Conservation (phyloP, 139 green algal species). For the Zygnema cylindricum region DNA sequence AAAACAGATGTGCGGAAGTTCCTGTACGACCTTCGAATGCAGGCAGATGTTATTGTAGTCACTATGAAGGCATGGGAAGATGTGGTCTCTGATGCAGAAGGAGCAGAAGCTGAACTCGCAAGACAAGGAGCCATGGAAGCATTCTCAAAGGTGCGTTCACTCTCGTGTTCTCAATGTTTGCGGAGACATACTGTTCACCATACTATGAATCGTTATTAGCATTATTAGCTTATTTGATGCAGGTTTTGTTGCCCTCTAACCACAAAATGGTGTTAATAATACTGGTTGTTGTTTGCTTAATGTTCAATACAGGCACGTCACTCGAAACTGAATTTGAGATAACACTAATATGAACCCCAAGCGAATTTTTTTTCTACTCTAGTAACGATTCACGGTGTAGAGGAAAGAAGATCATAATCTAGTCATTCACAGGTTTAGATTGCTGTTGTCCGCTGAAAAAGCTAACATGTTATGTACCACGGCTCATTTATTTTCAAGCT, state of each 20-base stretch:
- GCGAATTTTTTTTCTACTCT: no score
- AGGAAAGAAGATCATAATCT: no score
- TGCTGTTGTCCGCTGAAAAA: no score
- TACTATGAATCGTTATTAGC: not conserved
- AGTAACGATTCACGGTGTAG: no score
- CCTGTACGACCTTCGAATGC: constrained; percentile 65
- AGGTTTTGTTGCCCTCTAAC: not conserved
- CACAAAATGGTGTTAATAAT: no score
- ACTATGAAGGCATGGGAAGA: constrained; percentile 62
- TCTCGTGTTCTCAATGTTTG: not conserved
- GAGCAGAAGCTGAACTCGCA: constrained; percentile 36
- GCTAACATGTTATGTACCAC: no score
- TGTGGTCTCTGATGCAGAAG: constrained; percentile 41
- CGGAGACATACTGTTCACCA: not conserved
- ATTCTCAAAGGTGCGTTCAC: constrained; percentile 35
- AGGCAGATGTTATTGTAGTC: constrained; percentile 62
- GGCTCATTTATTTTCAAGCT: no score
- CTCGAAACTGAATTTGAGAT: no score
- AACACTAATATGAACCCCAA: no score
- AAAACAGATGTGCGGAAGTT: constrained; percentile 62
- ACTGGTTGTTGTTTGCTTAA: no score
- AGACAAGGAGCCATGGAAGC: constrained; percentile 42
- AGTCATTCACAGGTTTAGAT: no score
- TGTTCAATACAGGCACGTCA: no score
- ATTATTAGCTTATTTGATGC: not conserved